Base-by-base conservation (phyloP, 352 stramenopile genomes). In the Vaucheria bursata region DNA sequence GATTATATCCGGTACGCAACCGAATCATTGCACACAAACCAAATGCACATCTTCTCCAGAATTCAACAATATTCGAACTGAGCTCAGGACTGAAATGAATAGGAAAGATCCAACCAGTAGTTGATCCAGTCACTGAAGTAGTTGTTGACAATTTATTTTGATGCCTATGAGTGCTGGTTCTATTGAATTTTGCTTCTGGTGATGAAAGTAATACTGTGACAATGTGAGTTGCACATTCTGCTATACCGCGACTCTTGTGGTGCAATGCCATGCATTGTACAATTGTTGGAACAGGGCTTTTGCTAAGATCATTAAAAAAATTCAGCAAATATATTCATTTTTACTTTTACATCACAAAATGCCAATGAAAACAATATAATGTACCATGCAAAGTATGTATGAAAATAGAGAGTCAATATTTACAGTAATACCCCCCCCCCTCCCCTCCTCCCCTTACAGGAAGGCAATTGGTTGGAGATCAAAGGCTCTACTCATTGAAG, bases 181-280 rank as follows among this genome's bases (percentile, higher is more conserved):
- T 25, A 59, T 25, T 59, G 12, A 25, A 12, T 25, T 59, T 12
- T 25, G 45, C 45, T 25, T 79, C 64, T 3, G 68, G 70, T 3
- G 59, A 36, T 2, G 50, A 53, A 0, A 81, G 70, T 1, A 81
- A 65, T 5, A 66, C 68, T n/a, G 70, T 31, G 12, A 71, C 76
- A 8, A 81, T 71, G n/a, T 68, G 34, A n/a, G 71, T 72, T 0
- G 76, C 76, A 0, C 67, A 77, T 59, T 81, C 76, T 3, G 76
- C 75, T 40, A 76, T 81, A 2, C 76, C 76, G n/a, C 76, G 70
- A 65, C 76, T 81, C 0, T 37, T 70, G 32, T 35, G 71, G 71
- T 81, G 70, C 18, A 81, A 38, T 29, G 76, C 67, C 33, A 81
- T 36, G 76, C 76, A 81, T 8, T 79, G 76, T n/a, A 81, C 52